Conservation (phyloP, 108 stramenopile species). For the Cyclotella sp. region DNA sequence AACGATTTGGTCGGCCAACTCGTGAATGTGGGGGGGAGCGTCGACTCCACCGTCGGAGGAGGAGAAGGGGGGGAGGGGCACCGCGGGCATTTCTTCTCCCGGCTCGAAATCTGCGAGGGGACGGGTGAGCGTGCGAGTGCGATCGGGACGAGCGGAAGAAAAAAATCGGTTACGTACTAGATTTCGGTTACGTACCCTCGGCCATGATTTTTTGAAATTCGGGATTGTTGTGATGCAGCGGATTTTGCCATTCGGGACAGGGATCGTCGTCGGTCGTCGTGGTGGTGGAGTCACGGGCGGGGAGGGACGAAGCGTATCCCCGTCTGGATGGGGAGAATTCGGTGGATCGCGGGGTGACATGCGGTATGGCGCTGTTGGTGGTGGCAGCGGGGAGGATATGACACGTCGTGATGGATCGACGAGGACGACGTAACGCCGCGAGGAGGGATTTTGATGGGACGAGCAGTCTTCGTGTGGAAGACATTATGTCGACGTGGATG, state of each 20-base stretch:
- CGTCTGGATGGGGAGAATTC: neutral
- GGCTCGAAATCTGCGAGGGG: slow-evolving; percentile 54
- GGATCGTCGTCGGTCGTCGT: slow-evolving; percentile 29
- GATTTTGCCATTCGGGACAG: slow-evolving; percentile 71
- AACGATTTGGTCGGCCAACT: slow-evolving; percentile 73
- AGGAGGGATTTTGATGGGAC: neutral
- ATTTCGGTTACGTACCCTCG: slow-evolving; percentile 50
- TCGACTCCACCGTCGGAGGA: slow-evolving; percentile 30
- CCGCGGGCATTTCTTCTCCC: slow-evolving; percentile 68
- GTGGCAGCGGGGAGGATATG: neutral
- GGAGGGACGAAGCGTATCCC: neutral
- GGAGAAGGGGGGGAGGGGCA: slow-evolving; percentile 73
- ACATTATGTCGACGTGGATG: too few species aligned
- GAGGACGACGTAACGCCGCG: neutral
- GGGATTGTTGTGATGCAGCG: slow-evolving; percentile 68
- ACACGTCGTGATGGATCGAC: neutral
- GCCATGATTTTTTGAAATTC: slow-evolving; percentile 54
- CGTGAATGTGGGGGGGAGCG: slow-evolving; percentile 68
- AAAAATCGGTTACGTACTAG: too few species aligned
- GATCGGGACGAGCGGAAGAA: too few species aligned
- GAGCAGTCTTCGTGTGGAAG: neutral
- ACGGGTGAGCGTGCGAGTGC: slow-evolving; percentile 52
- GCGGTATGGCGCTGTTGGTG: neutral
- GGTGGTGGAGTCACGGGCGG: neutral
- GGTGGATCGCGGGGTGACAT: neutral